Percentiles rank a stretch among this genome's conserved stretches.
Evolutionary conservation across 2,329 filamentous ascomycete genomes (phyloP).

Genomic region (Stachybotrys chlorohalonatus): DNA sequence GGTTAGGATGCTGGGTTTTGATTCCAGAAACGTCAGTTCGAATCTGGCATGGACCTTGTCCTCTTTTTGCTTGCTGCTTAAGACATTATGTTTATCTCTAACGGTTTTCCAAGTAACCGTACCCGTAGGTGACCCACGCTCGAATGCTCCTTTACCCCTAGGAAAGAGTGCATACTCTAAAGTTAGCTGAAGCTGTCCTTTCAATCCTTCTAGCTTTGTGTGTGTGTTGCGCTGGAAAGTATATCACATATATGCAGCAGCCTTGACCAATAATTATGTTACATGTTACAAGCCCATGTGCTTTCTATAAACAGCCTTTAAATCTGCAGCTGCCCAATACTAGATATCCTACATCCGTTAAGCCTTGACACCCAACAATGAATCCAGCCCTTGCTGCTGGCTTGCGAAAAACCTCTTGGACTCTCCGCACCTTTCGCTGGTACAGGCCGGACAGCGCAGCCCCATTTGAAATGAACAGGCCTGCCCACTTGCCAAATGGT

Average conservation of each 20-base stretch:
- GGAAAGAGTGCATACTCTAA: no score
- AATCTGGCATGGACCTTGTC: neutral
- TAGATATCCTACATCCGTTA: constrained; percentile 2
- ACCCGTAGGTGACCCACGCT: no score
- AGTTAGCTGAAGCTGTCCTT: no score
- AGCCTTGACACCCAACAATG: constrained; percentile 4
- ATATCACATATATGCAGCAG: no score
- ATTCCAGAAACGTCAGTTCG: neutral
- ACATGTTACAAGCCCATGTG: no score
- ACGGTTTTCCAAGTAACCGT: no score
- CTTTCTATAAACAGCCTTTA: no score
- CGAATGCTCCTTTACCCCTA: no score
- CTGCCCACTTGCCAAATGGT: constrained; percentile 62
- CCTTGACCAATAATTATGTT: no score
- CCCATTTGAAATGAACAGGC: constrained; percentile 77
- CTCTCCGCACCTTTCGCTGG: constrained; percentile 77
- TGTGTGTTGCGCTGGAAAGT: no score
- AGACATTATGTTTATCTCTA: neutral
- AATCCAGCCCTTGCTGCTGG: constrained; percentile 19
- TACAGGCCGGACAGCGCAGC: constrained; percentile 86
- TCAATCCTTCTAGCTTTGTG: no score
- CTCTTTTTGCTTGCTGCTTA: neutral
- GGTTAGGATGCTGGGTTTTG: neutral
- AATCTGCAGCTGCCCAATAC: no score
- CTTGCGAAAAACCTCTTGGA: constrained; percentile 59